Evolutionary conservation across 768 basidiomycete species (phyloP), one percentile per base, ranked within the genome.

Genomic region (Phylloporus sp.): DNA sequence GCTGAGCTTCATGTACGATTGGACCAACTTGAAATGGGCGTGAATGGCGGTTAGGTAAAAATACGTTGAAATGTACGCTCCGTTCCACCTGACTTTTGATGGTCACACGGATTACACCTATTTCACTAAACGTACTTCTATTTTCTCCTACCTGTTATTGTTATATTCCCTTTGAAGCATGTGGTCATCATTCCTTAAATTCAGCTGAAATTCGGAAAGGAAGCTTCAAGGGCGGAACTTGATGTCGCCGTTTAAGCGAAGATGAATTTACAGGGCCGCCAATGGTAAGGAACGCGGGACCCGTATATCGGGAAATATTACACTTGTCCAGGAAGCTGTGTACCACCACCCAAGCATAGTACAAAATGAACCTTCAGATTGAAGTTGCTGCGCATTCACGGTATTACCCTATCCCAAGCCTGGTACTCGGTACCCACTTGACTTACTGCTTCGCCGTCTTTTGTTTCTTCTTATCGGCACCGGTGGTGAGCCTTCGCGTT

Each of bases 221-320:
- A 56, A 54, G 50, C 8, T 43, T 45, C 24, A 42, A 42, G 41
- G 58, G 53, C 64, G 63, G 64, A 56, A 47, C 62, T 58, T 55
- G 46, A 52, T 45, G 50, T 49, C 60, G 58, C 58, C 48, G 58
- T 54, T 49, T 60, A 61, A 45, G 55, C 57, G 65, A 57, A 39
- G 34, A 52, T 65, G 59, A 65, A 61, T 53, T n/a, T 50, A 20
- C 55, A 68, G 65, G 66, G 61, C 53, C 53, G 26, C 42, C 23
- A 20, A 38, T 35, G 43, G 18, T 42, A 18, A 42, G 41, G 45
- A 49, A 59, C 55, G 46, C 55, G 56, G 38, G 5, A 18, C 43
- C 53, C 29, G 56, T 58, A 31, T 57, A 67, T 65, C 60, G 45
- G 64, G 65, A 57, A 65, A 62, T 59, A 26, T 31, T 31, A 32